These are phyloP conservation scores for Sugiyamaella novakii DNA, from an alignment of 1,139 yeast species.

Conservation along the genomic window DNA sequence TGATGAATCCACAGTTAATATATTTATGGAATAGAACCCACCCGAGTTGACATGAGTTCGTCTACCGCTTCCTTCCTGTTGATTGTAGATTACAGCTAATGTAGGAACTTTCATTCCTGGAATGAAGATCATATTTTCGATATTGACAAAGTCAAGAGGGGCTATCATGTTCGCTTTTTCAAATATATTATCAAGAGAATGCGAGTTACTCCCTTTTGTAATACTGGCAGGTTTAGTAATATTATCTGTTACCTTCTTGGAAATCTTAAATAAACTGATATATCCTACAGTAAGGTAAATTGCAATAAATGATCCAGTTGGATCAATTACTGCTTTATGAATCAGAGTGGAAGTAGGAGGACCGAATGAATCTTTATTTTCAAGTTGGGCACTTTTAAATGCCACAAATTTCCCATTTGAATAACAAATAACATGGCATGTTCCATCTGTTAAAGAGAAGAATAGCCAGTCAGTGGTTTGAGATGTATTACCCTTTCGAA, in stretches of 20 bases:
- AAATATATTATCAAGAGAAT: slow-evolving; percentile 12
- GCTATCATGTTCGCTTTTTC: slow-evolving; percentile 7
- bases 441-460: slow-evolving; percentile 19
- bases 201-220: background rate
- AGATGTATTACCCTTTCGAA: slow-evolving; percentile 1
- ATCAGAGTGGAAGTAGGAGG: slow-evolving; percentile 6
- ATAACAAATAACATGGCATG: slow-evolving; percentile 22
- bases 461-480: slow-evolving; percentile 22
- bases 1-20: slow-evolving; percentile 3
- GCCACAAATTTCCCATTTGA: slow-evolving; percentile 20
- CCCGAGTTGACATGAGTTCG: background rate
- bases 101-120: slow-evolving; percentile 20
- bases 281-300: slow-evolving; percentile 15
- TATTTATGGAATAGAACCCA: slow-evolving; percentile 1
- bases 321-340: slow-evolving; percentile 21
- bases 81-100: slow-evolving; percentile 21
- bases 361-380: background rate
- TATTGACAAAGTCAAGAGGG: slow-evolving; percentile 23
- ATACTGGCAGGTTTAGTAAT: slow-evolving; percentile 1
- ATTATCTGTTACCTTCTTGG: slow-evolving; percentile 4
- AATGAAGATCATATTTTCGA: slow-evolving; percentile 23
- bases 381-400: slow-evolving; percentile 5
- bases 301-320: slow-evolving; percentile 20
- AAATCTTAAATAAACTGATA: slow-evolving; percentile 14
- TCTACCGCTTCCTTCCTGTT: slow-evolving; percentile 8